Base-by-base conservation (phyloP, 306 rosid species). In the Dicorynia guianensis region DNA sequence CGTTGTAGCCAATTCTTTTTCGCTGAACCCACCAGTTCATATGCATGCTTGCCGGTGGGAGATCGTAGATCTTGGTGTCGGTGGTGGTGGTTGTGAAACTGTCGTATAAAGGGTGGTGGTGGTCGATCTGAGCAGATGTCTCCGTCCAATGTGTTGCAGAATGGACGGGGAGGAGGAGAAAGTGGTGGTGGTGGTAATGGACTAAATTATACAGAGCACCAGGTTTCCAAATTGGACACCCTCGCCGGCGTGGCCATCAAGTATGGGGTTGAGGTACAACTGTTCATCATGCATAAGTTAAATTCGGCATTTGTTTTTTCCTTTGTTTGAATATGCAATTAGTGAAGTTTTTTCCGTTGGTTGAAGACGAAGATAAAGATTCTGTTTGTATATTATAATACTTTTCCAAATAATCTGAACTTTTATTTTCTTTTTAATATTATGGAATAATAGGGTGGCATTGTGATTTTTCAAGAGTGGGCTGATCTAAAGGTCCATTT, bases 161-260 rank as follows among this genome's bases (percentile, higher is more conserved):
- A 54, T 40, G 61, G 81, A 11, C 52, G 76, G 9, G 81, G 69
- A 1, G 46, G 46, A 25, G 30, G 30, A 36, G 63, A 25, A 25
- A 25, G 52, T 18, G 39, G 71, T 0, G 62, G 70, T 12, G 63
- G 71, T 19, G 48, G 56, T 44, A 62, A 82, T 72, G 89, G 88
- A 11, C 49, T 65, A 47, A 87, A 81, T 61, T 84, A 67, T 70
- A 81, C 79, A 20, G 88, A 87, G 63, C 91, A 87, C 33, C 83
- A 53, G 38, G 88, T 87, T 20, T 87, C 91, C 36, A 87, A 76
- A 69, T 67, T 84, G 69, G 91, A 87, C 65, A 87, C 91, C 19
- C 83, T 87, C 12, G 91, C 88, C 52, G 91, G 91, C 49, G 84
- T 87, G 43, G 91, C 91, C 63, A 87, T 87, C 57, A 87, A 87